Evolutionary conservation across 2,329 filamentous ascomycete species (phyloP), one percentile per base, ranked within the genome.

Genomic region (Alternaria dauci): DNA sequence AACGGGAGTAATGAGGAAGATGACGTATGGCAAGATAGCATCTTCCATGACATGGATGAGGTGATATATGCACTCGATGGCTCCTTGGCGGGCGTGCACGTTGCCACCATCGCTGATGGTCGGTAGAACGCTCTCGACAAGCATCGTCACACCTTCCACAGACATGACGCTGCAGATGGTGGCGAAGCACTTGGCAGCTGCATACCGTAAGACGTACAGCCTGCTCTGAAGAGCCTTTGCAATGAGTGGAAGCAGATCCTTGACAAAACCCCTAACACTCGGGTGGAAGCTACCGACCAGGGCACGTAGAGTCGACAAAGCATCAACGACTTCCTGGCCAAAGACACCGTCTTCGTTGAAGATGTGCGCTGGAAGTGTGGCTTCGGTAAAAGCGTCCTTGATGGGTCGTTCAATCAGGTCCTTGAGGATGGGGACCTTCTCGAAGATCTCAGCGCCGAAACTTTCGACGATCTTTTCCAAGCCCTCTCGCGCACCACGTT

Each of bases 1-100:
- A 4, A 99, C 95, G 14, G 95, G 95, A 12, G 98, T 96, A 60
- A 99, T 96, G 67, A 99, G 87, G 87, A 99, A 99, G 72, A 99
- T 97, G 65, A 99, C 95, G 73, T 99, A 99, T 3, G 96, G 95
- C 30, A 99, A 81, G 58, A 99, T 99, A 38, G 88, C 87, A 76
- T 98, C 95, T 63, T 96, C 95, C 95, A 99, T 99, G 52, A 97
- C 94, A 61, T 96, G 92, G 66, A 99, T 99, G 60, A 99, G 83
- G 79, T 99, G 95, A 76, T 99, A 99, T 61, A 99, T 91, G 70
- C 89, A 93, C 80, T 99, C 95, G 58, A 96, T 95, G 6, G 93
- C 93, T 64, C 95, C 95, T 81, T 99, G 95, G 39, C 95, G 90
- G 80, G 90, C 91, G 74, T 92, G 90, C 30, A 97, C 86, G 72